phyloP scores from a whole-genome alignment of 495 filamentous ascomycete genomes.

The Hyphodiscus hymeniophilus region DNA sequence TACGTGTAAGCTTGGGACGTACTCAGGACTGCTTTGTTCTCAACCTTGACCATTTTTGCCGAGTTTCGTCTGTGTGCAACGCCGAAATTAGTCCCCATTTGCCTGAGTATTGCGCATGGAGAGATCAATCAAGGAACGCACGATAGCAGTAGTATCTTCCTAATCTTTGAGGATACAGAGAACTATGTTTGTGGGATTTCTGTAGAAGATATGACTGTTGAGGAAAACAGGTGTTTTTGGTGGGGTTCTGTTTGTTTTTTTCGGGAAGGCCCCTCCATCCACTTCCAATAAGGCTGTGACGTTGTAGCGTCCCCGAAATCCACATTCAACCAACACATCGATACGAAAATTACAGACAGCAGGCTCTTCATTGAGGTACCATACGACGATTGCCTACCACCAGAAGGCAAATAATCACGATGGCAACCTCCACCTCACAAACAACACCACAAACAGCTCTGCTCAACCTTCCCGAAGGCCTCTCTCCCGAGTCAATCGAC shows the following conservation, averaged over 20 bases:
- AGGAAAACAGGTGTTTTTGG: conserved; percentile 3
- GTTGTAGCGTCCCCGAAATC: conserved; percentile 12
- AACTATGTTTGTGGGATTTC: conserved; percentile 13
- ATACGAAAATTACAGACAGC: no score
- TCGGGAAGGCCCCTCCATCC: conserved; percentile 11
- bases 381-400: neutral
- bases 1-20: conserved; percentile 31
- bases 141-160: conserved; percentile 9
- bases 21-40: conserved; percentile 93
- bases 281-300: neutral
- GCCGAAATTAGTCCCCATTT: conserved; percentile 6
- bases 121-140: conserved; percentile 18
- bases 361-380: no score
- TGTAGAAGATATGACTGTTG: conserved; percentile 12
- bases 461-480: conserved; percentile 33
- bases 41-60: conserved; percentile 61
- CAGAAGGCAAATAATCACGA: neutral
- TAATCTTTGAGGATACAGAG: neutral
- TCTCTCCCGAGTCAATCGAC: conserved; percentile 65
- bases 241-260: conserved; percentile 19
- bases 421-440: conserved; percentile 27
- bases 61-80: conserved; percentile 19
- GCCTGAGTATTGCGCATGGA: conserved; percentile 11
- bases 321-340: no score
- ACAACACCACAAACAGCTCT: conserved; percentile 24